Conservation (phyloP, 2,329 filamentous ascomycete genomes). For the Alternaria postmessia region DNA sequence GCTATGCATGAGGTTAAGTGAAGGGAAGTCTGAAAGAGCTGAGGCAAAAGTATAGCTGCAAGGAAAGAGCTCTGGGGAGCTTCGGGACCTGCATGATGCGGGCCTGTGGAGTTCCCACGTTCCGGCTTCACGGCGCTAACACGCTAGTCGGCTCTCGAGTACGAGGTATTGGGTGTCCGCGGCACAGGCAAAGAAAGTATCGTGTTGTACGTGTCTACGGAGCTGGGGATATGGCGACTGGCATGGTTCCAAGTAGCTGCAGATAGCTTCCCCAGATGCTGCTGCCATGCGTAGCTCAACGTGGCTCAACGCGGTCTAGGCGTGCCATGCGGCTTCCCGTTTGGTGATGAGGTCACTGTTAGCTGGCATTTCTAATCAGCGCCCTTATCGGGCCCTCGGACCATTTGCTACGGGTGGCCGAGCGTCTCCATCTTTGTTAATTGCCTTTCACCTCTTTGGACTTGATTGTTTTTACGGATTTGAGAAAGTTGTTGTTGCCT, state of each 20-base stretch:
- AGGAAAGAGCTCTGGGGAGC: slow-evolving; percentile 16
- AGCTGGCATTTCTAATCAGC: slow-evolving; percentile 37
- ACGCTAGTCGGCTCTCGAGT: slow-evolving; percentile 1
- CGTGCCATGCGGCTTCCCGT: slow-evolving; percentile 13
- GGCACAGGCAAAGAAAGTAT: background rate
- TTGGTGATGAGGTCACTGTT: slow-evolving; percentile 30
- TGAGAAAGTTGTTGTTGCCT: slow-evolving; percentile 11
- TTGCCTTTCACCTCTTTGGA: slow-evolving; percentile 2
- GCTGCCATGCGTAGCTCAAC: slow-evolving; percentile 5
- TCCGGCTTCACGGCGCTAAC: slow-evolving; percentile 11
- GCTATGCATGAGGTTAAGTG: background rate
- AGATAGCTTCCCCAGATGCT: background rate
- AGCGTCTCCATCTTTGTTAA: slow-evolving; percentile 13
- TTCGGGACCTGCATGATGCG: slow-evolving; percentile 28
- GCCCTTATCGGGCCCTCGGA: slow-evolving; percentile 30
- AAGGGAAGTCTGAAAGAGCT: background rate
- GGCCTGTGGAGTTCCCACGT: slow-evolving; percentile 14
- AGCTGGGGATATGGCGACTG: background rate
- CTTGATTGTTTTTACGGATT: slow-evolving; percentile 21
- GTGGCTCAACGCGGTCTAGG: slow-evolving; percentile 9
- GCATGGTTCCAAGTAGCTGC: background rate
- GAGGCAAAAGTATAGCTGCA: background rate
- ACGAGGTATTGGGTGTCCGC: background rate
- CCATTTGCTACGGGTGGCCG: slow-evolving; percentile 18
- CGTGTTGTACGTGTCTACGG: background rate